Conservation (phyloP, 2,329 filamentous ascomycete species). For the Calonectria multiphialidica region DNA sequence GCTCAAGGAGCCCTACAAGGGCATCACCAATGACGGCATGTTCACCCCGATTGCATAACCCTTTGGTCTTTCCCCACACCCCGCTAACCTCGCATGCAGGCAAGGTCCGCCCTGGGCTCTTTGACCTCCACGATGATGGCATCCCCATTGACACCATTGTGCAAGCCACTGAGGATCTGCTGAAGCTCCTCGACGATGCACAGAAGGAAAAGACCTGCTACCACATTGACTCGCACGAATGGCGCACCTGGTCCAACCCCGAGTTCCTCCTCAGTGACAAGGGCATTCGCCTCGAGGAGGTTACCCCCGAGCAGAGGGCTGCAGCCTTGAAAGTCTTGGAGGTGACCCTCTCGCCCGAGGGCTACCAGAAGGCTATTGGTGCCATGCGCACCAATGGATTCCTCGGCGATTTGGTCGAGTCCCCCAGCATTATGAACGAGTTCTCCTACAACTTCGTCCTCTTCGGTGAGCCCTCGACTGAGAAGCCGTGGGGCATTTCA, state of each 20-base stretch:
- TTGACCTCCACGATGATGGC: constrained; percentile 72
- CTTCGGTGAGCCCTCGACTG: constrained; percentile 72
- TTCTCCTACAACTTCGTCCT: constrained; percentile 82
- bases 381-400: constrained; percentile 84
- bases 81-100: constrained; percentile 50
- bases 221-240: constrained; percentile 77
- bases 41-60: background rate
- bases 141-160: constrained; percentile 71
- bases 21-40: constrained; percentile 76
- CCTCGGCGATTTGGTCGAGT: constrained; percentile 75
- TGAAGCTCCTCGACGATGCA: constrained; percentile 59
- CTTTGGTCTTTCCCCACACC: constrained; percentile 9
- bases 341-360: constrained; percentile 73
- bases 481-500: constrained; percentile 76
- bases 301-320: constrained; percentile 54
- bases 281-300: constrained; percentile 77
- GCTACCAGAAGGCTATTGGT: constrained; percentile 76
- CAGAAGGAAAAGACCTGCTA: constrained; percentile 64
- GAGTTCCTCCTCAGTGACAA: constrained; percentile 79
- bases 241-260: constrained; percentile 79
- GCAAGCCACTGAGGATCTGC: constrained; percentile 58
- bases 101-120: constrained; percentile 64
- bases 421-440: constrained; percentile 76
- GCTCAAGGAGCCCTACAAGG: constrained; percentile 76
- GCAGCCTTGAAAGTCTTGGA: constrained; percentile 68